Evolutionary conservation across 2,329 filamentous ascomycete genomes (phyloP), one percentile per base, ranked within the genome.

Genomic region (Cephalotrichum gorgonifer): DNA sequence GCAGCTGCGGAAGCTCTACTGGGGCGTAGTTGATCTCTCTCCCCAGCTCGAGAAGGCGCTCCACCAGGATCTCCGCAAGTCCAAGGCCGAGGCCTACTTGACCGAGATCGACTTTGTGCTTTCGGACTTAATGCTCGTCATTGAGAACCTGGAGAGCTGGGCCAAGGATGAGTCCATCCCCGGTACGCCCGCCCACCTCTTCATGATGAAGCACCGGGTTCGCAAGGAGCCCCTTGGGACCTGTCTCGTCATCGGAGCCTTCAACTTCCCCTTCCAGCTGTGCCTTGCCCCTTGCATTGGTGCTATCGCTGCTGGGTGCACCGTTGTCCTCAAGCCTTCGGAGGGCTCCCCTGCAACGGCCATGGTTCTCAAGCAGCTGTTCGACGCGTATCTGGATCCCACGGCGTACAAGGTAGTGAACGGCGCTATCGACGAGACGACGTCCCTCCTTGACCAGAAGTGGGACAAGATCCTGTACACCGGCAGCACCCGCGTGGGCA

Each of bases 381-480:
- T 96, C 44, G 78, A 85, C 60, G 75, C 79, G 38, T 77, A 78
- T 35, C 81, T 98, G 48, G 93, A 97, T 62, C 78, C 81, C 2
- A 78, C 80, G 15, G 83, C 82, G 57, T 96, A 88, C 67, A 70
- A 73, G 31, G 78, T 88, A 51, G 73, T 96, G 56, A 93, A 96
- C 63, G 93, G 93, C 52, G 82, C 73, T 26, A 69, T 95, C 20
- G 75, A 83, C 4, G 88, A 95, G 72, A 89, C 86, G 4, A 88
- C 86, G 43, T 82, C 81, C 12, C 70, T 97, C 42, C 76, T 98
- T 30, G 81, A 91, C 51, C 80, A 89, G 70, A 91, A 91, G 65
- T 98, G 90, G 85, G 90, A 94, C 70, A 97, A 96, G 77, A 94
- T 98, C 60, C 90, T 93, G 73, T 98, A 95, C 71, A 98, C 93